These are phyloP conservation scores for Serendipita sp. DNA, from an alignment of 768 basidiomycete species.

Conservation along the genomic window DNA sequence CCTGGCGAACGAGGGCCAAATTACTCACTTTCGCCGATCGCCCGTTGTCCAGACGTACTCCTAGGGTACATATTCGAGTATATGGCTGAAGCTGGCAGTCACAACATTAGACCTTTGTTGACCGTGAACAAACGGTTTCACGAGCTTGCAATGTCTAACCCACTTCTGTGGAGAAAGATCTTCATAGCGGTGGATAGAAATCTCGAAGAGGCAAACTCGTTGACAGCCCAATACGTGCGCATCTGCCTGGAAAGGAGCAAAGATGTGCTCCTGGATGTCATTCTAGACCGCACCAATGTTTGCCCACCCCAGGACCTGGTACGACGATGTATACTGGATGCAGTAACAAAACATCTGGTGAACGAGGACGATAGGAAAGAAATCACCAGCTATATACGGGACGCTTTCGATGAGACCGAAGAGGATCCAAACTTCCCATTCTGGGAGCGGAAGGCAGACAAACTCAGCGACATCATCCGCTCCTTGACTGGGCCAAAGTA, in stretches of 20 bases:
- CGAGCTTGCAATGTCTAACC: not conserved
- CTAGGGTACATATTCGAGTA: not conserved
- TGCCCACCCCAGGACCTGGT: no score
- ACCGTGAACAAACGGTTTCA: not conserved
- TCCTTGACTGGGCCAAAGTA: no score
- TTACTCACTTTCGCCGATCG: no score
- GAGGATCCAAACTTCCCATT: no score
- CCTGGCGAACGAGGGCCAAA: no score
- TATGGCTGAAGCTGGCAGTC: not conserved
- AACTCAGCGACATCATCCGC: no score
- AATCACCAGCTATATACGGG: no score
- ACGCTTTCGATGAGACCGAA: no score
- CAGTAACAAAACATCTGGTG: no score
- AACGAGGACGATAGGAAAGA: no score
- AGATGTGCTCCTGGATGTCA: not conserved
- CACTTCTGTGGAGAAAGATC: not conserved
- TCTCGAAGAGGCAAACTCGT: not conserved
- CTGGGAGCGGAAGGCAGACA: no score
- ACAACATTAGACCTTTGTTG: not conserved
- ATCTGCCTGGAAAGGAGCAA: not conserved
- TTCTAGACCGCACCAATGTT: not conserved
- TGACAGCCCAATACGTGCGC: not conserved
- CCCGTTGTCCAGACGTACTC: not conserved
- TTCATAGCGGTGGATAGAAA: not conserved
- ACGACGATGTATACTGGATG: no score